Percentiles rank a stretch among this genome's conserved stretches.
Evolutionary conservation across 192 early-diverging fungal genomes (phyloP).

Genomic region (Podila minutissima): DNA sequence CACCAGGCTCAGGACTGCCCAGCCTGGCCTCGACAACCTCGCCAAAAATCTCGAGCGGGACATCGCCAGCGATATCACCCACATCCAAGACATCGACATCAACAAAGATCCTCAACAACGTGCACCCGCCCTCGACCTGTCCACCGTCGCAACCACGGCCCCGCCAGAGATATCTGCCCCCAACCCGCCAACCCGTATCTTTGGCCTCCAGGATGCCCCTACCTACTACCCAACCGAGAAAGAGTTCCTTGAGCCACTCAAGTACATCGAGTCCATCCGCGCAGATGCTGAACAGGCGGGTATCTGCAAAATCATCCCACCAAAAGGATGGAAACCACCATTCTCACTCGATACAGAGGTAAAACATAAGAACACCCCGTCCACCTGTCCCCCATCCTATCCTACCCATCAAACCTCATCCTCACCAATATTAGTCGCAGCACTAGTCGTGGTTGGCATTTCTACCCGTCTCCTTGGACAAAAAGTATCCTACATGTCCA

Average conservation of each 20-base stretch:
- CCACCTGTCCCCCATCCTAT: too few relatives aligned
- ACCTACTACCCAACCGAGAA: constrained; percentile 82
- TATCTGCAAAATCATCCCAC: constrained; percentile 94
- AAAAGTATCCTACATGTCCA: too few relatives aligned
- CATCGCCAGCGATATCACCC: not conserved
- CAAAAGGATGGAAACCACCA: constrained; percentile 82
- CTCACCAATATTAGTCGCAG: too few relatives aligned
- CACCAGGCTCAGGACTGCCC: constrained; percentile 2
- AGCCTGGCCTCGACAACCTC: constrained; percentile 1
- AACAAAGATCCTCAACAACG: not conserved
- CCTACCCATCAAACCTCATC: too few relatives aligned
- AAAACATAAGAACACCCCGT: not conserved
- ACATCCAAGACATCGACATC: not conserved
- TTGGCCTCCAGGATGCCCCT: constrained; percentile 81
- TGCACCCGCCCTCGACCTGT: constrained; percentile 34
- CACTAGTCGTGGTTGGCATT: too few relatives aligned
- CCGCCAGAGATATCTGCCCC: constrained; percentile 15
- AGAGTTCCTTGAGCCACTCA: constrained; percentile 88
- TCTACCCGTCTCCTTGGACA: too few relatives aligned
- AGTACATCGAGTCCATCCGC: constrained; percentile 87
- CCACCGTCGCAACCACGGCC: constrained; percentile 28
- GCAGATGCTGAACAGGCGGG: constrained; percentile 80
- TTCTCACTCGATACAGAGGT: constrained; percentile 87
- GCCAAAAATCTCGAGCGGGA: not conserved
- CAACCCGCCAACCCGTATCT: constrained; percentile 55